Conservation (phyloP, 164 flowering plant genomes). For the Vitis amurensis region DNA sequence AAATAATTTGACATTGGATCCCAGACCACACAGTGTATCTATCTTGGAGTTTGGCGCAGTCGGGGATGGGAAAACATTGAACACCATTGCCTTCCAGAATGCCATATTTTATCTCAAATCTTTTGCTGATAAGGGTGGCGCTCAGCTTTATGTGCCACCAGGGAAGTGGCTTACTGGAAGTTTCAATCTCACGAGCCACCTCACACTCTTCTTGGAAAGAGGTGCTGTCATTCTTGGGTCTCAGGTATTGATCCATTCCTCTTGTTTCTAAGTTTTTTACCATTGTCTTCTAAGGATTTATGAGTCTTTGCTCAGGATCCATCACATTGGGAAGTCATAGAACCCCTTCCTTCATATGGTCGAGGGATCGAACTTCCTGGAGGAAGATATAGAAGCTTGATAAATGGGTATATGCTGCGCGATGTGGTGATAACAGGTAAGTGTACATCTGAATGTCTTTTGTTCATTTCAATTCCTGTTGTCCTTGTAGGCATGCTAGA, state of each 20-base stretch:
- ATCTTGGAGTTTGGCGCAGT: constrained; percentile 94
- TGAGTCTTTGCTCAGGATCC: constrained; percentile 42
- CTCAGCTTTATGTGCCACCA: constrained; percentile 86
- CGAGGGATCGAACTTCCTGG: constrained; percentile 84
- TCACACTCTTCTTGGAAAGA: constrained; percentile 86
- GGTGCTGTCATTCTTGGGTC: constrained; percentile 85
- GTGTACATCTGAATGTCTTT: not conserved
- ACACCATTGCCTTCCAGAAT: constrained; percentile 91
- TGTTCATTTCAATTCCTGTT: not conserved
- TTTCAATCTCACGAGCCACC: constrained; percentile 91
- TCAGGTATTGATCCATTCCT: constrained; percentile 45
- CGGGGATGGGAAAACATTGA: constrained; percentile 89
- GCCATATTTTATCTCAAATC: constrained; percentile 90
- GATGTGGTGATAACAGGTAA: constrained; percentile 91
- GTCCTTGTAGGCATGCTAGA: no score
- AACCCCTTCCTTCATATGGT: constrained; percentile 87
- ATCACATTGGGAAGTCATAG: constrained; percentile 62
- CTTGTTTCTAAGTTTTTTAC: not conserved
- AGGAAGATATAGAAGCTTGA: constrained; percentile 67
- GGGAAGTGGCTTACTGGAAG: constrained; percentile 95
- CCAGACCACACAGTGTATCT: constrained; percentile 93
- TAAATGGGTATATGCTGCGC: constrained; percentile 55
- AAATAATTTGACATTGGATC: constrained; percentile 35
- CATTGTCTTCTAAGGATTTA: no score
- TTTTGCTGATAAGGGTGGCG: constrained; percentile 95